A percentile compares a stretch with the other conserved stretches of the same genome.
Conservation (phyloP, 148 eudicot species). For the Rhododendron molle region DNA sequence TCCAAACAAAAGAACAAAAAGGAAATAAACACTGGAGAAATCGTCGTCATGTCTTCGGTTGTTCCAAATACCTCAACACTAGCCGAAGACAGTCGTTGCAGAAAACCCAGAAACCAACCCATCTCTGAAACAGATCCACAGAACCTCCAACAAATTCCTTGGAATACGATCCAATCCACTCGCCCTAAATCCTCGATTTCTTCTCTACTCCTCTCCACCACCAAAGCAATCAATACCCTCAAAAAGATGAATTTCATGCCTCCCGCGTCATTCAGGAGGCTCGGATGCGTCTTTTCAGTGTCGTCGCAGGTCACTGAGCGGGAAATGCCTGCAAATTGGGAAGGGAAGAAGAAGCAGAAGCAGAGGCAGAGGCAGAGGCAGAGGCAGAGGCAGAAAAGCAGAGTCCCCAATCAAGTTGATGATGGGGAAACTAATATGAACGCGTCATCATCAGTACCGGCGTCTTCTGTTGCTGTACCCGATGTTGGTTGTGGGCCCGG, state of each 20-base stretch:
- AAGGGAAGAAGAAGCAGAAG: conserved; percentile 32
- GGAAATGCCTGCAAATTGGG: conserved; percentile 69
- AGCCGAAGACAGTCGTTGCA: too few relatives aligned
- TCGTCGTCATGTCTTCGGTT: too few relatives aligned
- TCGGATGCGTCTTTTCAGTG: conserved; percentile 56
- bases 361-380: conserved; percentile 12
- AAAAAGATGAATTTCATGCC: conserved; percentile 45
- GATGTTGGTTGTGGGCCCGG: conserved; percentile 96
- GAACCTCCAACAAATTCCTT: conserved; percentile 7
- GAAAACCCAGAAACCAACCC: background rate
- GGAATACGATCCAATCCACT: background rate
- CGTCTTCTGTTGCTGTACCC: conserved; percentile 38
- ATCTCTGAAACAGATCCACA: conserved; percentile 27
- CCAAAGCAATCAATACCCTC: background rate
- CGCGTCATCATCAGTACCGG: conserved; percentile 13
- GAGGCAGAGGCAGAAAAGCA: conserved; percentile 19
- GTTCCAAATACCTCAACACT: too few relatives aligned
- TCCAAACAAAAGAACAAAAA: too few relatives aligned
- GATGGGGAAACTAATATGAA: background rate
- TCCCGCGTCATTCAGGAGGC: conserved; percentile 49
- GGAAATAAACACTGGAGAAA: too few relatives aligned
- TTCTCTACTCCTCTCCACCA: conserved; percentile 36
- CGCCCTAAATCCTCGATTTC: conserved; percentile 51
- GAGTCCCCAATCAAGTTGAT: background rate
- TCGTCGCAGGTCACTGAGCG: conserved; percentile 70